Evolutionary conservation across 2,329 filamentous ascomycete species (phyloP), one percentile per base, ranked within the genome.

Genomic region (Neonectria ditissima): DNA sequence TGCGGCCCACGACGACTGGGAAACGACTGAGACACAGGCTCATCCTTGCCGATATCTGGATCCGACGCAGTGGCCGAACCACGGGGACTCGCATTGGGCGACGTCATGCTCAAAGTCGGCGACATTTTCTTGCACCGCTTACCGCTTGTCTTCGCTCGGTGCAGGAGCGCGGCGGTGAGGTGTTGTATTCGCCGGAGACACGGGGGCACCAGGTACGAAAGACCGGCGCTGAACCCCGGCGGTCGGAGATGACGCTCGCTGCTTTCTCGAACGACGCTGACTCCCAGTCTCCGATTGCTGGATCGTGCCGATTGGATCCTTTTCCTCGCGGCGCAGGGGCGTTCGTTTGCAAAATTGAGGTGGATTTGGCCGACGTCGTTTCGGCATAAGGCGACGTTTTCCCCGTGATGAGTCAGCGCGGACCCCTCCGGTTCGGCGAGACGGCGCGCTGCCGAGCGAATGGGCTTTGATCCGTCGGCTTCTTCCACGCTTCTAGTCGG

Each of bases 341-440:
- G 48, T 45, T 32, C 14, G 32, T 55, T 39, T 32, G 64, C 20
- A 41, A 51, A 30, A 63, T 64, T 69, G 63, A 67, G 57, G 69
- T 63, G 18, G 50, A 45, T 63, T 59, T 59, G 48, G 61, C 55
- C 55, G 50, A 51, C 20, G 24, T 22, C 22, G n/a, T 26, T 37
- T 63, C 61, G 61, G 61, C 51, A 9, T 55, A 48, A 20, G n/a
- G 8, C 7, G 50, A 28, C 37, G 37, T 32, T 18, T 18, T 64
- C 6, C 34, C 70, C 66, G 69, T 55, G 65, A 62, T 72, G 66
- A 72, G 58, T 72, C 66, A 72, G 62, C 68, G 1, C 1, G 10
- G 32, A 48, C 13, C n/a, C 11, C 13, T 5, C 28, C 39, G 45
- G n/a, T 34, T 18, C 62, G 62, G 65, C 53, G 9, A 43, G 26